phyloP scores from a whole-genome alignment of 495 filamentous ascomycete species.

The Jackrogersella minutella region DNA sequence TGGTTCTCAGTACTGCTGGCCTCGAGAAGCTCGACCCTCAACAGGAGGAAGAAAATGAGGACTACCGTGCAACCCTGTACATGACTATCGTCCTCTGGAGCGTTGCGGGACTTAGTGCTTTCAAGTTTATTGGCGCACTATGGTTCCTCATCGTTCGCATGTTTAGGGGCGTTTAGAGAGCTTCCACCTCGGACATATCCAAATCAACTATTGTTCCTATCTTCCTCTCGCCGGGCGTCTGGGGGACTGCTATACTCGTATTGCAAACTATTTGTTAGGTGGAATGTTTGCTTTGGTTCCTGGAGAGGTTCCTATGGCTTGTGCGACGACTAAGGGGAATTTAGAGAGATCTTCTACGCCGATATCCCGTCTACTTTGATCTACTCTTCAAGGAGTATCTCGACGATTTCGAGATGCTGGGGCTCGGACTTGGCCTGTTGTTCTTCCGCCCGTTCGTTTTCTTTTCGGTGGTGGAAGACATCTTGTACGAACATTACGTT shows the following conservation, averaged over 20 bases:
- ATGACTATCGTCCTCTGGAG: conserved; percentile 91
- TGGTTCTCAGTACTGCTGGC: conserved; percentile 87
- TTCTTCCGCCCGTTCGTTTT: conserved; percentile 8
- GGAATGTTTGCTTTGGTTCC: conserved; percentile 3
- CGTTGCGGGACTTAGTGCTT: conserved; percentile 84
- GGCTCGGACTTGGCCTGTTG: neutral
- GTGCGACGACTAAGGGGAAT: neutral
- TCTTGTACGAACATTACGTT: neutral
- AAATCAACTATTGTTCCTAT: neutral
- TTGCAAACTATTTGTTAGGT: neutral
- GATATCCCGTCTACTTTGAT: neutral
- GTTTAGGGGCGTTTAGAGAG: conserved; percentile 70
- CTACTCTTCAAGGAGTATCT: neutral
- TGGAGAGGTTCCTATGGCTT: neutral
- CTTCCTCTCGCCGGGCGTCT: conserved; percentile 1
- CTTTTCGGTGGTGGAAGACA: neutral
- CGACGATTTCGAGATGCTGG: neutral
- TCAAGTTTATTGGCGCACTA: conserved; percentile 89
- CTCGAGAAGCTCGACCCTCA: conserved; percentile 68
- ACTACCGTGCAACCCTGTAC: conserved; percentile 73
- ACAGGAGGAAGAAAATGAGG: conserved; percentile 54
- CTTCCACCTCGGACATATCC: neutral
- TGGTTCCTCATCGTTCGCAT: conserved; percentile 96
- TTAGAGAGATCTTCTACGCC: conserved; percentile 1
- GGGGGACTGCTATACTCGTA: neutral